Base-by-base conservation (phyloP, 2,329 filamentous ascomycete species). In the Annulohypoxylon truncatum region DNA sequence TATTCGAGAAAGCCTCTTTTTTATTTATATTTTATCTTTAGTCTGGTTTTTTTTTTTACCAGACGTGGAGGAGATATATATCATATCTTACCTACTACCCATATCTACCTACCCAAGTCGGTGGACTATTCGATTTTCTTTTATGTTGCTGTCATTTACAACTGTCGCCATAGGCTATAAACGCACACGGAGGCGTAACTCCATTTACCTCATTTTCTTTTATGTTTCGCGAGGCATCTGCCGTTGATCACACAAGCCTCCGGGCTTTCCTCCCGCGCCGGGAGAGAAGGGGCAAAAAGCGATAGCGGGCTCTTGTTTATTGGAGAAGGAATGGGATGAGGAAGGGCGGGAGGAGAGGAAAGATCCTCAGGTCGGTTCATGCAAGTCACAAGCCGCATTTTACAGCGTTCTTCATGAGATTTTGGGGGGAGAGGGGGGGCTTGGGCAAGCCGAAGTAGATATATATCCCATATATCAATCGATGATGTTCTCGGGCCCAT, bases 391-490 rank as follows among this genome's bases (percentile, higher is more conserved):
- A 38, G 51, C 15, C 18, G 24, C 35, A 44, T 18, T 48, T 48
- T 24, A 46, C 38, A 53, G 35, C 52, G 52, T 31, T 42, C 52
- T 54, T 56, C 53, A 56, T 47, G 48, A 61, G 50, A 47, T 46
- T n/a, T n/a, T n/a, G 38, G 46, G 57, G 28, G 35, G 52, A 54
- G 28, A 29, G 52, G 22, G 24, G 12, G 48, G 51, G 58, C 55
- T 26, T 12, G 61, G 38, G 52, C 42, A 55, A 64, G 44, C 40
- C 42, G 55, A 52, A 61, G 65, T 67, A 68, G 65, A 68, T 68
- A 68, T 64, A 64, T 62, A 68, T 62, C 57, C 57, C 57, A 67
- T 68, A 65, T 65, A 68, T 65, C 65, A 65, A 66, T 66, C 28
- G 35, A 62, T 57, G 61, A 65, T 67, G 50, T 65, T 65, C 61